Evolutionary conservation across 768 basidiomycete species (phyloP).

Genomic region (Xanthoconium stramineum): DNA sequence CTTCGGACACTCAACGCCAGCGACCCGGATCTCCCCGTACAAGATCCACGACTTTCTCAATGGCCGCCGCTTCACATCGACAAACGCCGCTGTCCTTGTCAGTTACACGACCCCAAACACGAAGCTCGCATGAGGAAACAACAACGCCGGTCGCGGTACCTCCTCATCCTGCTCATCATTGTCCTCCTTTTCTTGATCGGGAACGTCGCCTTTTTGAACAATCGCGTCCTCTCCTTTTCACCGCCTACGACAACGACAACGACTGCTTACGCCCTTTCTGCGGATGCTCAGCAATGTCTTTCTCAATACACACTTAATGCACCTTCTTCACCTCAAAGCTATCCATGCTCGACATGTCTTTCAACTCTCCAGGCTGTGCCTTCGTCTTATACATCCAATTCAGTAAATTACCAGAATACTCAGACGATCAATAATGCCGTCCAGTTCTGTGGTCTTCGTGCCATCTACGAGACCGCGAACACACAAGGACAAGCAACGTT

Average conservation of each 20-base stretch:
- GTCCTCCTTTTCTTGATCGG: slow-evolving; percentile 42
- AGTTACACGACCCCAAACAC: slow-evolving; percentile 18
- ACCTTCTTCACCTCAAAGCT: slow-evolving; percentile 38
- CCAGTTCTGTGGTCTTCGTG: slow-evolving; percentile 48
- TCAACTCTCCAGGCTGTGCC: slow-evolving; percentile 39
- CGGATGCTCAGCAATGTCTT: slow-evolving; percentile 42
- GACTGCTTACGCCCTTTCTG: slow-evolving; percentile 33
- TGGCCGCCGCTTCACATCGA: slow-evolving; percentile 42
- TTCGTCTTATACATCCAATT: slow-evolving; percentile 25
- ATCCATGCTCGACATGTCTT: slow-evolving; percentile 47
- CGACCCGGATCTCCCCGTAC: slow-evolving; percentile 27
- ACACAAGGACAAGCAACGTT: slow-evolving; percentile 38
- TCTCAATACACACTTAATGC: slow-evolving; percentile 45
- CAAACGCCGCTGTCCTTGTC: slow-evolving; percentile 30
- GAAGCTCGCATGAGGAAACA: slow-evolving; percentile 22
- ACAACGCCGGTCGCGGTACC: slow-evolving; percentile 30
- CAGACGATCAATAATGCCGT: slow-evolving; percentile 35
- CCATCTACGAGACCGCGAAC: slow-evolving; percentile 40
- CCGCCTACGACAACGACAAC: slow-evolving; percentile 19
- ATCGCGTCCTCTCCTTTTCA: slow-evolving; percentile 30
- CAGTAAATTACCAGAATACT: slow-evolving; percentile 32
- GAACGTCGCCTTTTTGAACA: slow-evolving; percentile 38
- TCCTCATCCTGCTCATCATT: slow-evolving; percentile 35
- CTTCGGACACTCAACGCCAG: slow-evolving; percentile 27
- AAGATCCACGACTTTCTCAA: slow-evolving; percentile 20